Evolutionary conservation across 352 stramenopile genomes (phyloP), one percentile per base, ranked within the genome.

Genomic region (Vaucheria bursata): DNA sequence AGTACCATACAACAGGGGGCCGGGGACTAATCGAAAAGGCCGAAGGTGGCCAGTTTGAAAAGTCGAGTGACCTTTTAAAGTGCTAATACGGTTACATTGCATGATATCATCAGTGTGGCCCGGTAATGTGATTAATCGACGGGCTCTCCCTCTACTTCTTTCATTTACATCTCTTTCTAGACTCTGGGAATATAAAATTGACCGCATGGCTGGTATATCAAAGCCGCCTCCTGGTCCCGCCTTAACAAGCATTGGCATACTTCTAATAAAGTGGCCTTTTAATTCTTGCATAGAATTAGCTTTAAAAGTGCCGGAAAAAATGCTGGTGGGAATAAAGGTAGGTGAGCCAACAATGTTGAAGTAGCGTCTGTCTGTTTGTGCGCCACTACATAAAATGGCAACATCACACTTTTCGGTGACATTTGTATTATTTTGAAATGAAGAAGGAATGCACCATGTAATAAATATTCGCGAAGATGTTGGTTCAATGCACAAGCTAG

Each of bases 61-160:
- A 3, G 52, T 64, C 5, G 39, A 5, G 12, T 12, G 5, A 40
- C 38, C 45, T 0, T 8, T 53, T 18, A 7, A 8, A 34, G 59
- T 38, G 59, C 29, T 38, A 1, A 39, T 39, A n/a, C 25, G 8
- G 31, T 6, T 66, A 38, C 75, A 52, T 2, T 59, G 25, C 0
- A 77, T 73, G 18, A 81, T 65, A 35, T 81, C 76, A 36, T 80
- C 76, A 8, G 76, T 81, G 76, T 81, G 76, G 0, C 76, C 76
- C 12, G 76, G 76, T 32, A 81, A 59, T 8, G 76, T 79, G 2
- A 74, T 74, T n/a, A 81, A 65, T 29, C 76, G 71, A 45, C 68
- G 49, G 7, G 76, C 69, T 53, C 79, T 81, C 39, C 45, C 75
- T 40, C 76, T 69, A 37, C 79, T 71, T 65, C 79, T 81, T 36